Evolutionary conservation across 176 grass and related monocot genomes (phyloP), one percentile per base, ranked within the genome.

Genomic region (Avena insularis): DNA sequence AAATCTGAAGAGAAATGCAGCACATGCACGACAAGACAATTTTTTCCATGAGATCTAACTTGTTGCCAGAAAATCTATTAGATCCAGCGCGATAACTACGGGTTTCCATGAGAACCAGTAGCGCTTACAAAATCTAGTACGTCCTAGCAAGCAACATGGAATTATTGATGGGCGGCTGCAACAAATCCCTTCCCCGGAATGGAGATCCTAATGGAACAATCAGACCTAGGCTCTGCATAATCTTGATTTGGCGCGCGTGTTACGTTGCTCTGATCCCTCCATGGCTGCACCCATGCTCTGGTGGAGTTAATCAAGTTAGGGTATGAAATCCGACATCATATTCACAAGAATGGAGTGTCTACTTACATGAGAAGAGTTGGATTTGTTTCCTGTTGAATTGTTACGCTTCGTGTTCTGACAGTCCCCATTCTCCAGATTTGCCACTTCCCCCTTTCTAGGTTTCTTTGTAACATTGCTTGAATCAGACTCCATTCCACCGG

Each of bases 131-230:
- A 51, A 75, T 50, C 36, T 21, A 72, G 45, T 40, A 55, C 11
- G 40, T 12, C 10, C 17, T 25, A 31, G 31, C 11, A n/a, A 88
- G 31, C 6, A 9, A 86, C 12, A 31, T 36, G 51, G 40, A 25
- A 67, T 36, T 71, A 74, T 78, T 8, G 27, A 33, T 6, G 14
- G 10, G 53, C 45, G 49, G 31, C 84, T 55, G 62, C 76, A 51
- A 83, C 45, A 10, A 60, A 76, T 79, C 51, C 58, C 16, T 82
- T 78, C 85, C 35, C 83, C 43, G 43, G 45, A 93, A 94, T 75
- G 94, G 94, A 35, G 97, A 94, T 50, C 92, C 97, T 63, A 71
- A 54, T 82, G 94, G 97, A 79, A 92, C 92, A 84, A 99, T 91
- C 66, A 94, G 79, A 65, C 56, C 94, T 2, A 99, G 85, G 78